A percentile compares a stretch with the other conserved stretches of the same genome.
These are phyloP conservation scores for Xanthoceras sorbifolium DNA, from an alignment of 345 rosid species.

Conservation along the genomic window DNA sequence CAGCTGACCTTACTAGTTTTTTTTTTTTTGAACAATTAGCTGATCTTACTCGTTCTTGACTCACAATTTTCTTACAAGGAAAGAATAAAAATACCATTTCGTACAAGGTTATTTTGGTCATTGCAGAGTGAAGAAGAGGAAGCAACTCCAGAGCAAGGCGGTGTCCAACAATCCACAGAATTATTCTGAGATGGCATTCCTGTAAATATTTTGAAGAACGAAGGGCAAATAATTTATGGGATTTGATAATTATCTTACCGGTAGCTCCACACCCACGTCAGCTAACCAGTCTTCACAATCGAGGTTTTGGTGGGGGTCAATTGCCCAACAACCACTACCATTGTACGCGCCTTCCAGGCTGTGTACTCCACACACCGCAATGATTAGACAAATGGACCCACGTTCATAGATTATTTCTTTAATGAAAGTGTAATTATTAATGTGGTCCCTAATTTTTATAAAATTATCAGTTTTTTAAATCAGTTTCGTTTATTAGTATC, in stretches of 20 bases:
- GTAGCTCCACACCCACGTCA: constrained; percentile 35
- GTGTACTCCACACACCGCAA: background rate
- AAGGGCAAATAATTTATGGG: constrained; percentile 6
- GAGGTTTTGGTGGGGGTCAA: constrained; percentile 16
- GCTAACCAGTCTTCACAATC: background rate
- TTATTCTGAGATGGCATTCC: constrained; percentile 10
- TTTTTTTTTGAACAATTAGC: no score
- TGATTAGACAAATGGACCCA: background rate
- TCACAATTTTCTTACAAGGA: no score
- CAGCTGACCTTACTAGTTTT: no score
- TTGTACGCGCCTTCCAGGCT: constrained; percentile 16
- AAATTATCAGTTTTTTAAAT: no score
- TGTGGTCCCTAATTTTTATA: no score
- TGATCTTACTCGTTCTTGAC: no score
- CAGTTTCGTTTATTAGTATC: no score
- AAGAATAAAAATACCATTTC: no score
- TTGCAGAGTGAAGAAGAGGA: background rate
- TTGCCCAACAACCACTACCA: background rate
- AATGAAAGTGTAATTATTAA: no score
- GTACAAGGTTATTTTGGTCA: background rate
- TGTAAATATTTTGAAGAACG: background rate
- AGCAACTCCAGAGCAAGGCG: background rate
- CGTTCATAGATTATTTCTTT: background rate
- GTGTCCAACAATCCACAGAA: background rate
- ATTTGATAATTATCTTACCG: constrained; percentile 25